Conservation (phyloP, 495 filamentous ascomycete species). For the Hapsidospora chrysogenum region DNA sequence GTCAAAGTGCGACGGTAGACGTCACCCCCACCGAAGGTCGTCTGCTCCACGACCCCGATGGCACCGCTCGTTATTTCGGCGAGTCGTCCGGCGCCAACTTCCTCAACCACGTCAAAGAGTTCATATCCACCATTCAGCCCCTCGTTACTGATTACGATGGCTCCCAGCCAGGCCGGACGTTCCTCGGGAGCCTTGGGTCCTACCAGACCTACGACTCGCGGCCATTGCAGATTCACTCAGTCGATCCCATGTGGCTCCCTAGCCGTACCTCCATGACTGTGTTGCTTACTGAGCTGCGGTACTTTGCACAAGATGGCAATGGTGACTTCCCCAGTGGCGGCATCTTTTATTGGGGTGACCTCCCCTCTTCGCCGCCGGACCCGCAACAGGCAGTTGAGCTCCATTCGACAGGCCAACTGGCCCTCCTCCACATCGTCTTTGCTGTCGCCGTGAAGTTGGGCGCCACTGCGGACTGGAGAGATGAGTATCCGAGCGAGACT, state of each 20-base stretch:
- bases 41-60: conserved; percentile 7
- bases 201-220: conserved; percentile 25
- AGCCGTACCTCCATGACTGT: conserved; percentile 7
- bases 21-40: conserved; percentile 9
- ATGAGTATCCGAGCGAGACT: conserved; percentile 8
- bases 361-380: conserved; percentile 3
- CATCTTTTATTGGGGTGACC: conserved; percentile 20
- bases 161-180: conserved; percentile 4
- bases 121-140: conserved; percentile 11
- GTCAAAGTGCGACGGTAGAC: too few relatives aligned
- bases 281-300: conserved; percentile 11
- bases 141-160: conserved; percentile 3
- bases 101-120: conserved; percentile 18
- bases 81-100: conserved; percentile 21
- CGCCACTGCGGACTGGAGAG: background rate
- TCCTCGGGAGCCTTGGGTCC: conserved; percentile 12
- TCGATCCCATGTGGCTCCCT: conserved; percentile 13
- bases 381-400: background rate
- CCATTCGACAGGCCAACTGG: conserved; percentile 6
- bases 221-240: conserved; percentile 10
- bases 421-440: conserved; percentile 13
- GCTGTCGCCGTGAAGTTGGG: conserved; percentile 8
- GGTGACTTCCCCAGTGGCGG: conserved; percentile 13
- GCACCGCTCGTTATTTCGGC: conserved; percentile 8
- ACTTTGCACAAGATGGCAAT: conserved; percentile 14